phyloP scores from a whole-genome alignment of 441 rosid genomes.

The Flueggea neowawraea region DNA sequence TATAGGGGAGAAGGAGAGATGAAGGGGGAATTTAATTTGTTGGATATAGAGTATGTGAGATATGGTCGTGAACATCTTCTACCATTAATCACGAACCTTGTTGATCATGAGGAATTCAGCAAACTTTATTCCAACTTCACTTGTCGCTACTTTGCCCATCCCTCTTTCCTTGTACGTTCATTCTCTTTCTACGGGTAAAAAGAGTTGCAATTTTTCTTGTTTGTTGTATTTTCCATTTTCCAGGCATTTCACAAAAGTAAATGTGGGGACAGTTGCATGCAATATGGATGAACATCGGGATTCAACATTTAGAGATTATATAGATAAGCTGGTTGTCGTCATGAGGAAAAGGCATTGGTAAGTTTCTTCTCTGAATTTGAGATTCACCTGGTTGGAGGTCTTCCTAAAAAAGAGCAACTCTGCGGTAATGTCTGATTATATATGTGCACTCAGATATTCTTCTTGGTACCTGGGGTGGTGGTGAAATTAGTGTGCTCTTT shows the following conservation, averaged over 20 bases:
- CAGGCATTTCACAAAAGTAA: conserved; percentile 85
- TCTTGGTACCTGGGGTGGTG: no score
- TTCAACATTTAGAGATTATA: conserved; percentile 75
- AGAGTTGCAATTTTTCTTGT: no score
- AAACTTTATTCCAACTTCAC: conserved; percentile 98
- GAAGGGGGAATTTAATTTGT: conserved; percentile 44
- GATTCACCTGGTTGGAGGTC: no score
- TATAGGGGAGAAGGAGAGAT: conserved; percentile 10
- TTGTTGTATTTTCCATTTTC: no score
- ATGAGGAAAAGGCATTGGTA: conserved; percentile 93
- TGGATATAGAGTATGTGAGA: conserved; percentile 75
- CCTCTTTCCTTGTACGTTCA: conserved; percentile 65
- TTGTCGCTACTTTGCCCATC: conserved; percentile 95
- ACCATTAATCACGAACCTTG: conserved; percentile 86
- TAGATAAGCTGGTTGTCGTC: conserved; percentile 91
- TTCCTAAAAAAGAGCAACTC: no score
- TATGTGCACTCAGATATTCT: no score
- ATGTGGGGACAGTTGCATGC: conserved; percentile 88
- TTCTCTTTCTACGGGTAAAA: no score
- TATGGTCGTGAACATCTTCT: conserved; percentile 92
- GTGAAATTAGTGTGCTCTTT: no score
- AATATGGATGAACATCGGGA: conserved; percentile 96
- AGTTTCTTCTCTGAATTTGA: no score
- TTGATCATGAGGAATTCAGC: conserved; percentile 92
- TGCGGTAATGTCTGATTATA: no score